Base-by-base conservation (phyloP, 768 basidiomycete genomes). In the Psilocybe azurescens region DNA sequence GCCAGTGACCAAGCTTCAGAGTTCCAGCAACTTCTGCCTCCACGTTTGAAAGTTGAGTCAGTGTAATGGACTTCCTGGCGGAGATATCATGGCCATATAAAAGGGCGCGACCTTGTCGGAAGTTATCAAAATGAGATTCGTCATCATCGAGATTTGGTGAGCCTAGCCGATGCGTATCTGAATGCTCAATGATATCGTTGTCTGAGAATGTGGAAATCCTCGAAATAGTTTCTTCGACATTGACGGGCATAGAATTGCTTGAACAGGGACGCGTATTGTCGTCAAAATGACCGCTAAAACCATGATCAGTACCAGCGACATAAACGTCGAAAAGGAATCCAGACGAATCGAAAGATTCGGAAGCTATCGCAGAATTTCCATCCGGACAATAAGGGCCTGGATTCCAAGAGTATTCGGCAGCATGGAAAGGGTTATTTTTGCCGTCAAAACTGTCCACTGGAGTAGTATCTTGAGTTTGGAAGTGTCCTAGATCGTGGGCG, bases 11-110 rank as follows among this genome's bases (percentile, higher is more conserved):
- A 55, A 49, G 61, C 29, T 75, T 81, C 63, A 92, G 70, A 51
- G 67, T 72, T 58, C 74, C 83, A 11, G 81, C 89, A 7, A 92
- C 89, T 70, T 89, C 87, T 53, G 77, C 78, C 72, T 92, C 91
- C 5, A 78, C 84, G n/a, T 71, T 72, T 16, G 77, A 73, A 24
- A 85, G 63, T 39, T 74, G 30, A 41, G 53, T 36, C 30, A 41
- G 36, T n/a, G 47, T 28, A 30, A 30, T 41, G 16, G 47, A 9
- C 20, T 44, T 8, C n/a, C 24, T 29, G 30, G 48, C 5, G n/a
- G 51, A 9, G 7, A 24, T 16, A 36, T 66, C 38, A 16, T 65
- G 67, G 4, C 84, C 84, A 61, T 78, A 67, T 32, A 89, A 73
- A 58, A 89, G 67, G 3, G 80, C 78, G 2, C 83, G 83, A 38